phyloP scores from a whole-genome alignment of 1,139 yeast species.

The Spencermartinsiella ligniputridi region DNA sequence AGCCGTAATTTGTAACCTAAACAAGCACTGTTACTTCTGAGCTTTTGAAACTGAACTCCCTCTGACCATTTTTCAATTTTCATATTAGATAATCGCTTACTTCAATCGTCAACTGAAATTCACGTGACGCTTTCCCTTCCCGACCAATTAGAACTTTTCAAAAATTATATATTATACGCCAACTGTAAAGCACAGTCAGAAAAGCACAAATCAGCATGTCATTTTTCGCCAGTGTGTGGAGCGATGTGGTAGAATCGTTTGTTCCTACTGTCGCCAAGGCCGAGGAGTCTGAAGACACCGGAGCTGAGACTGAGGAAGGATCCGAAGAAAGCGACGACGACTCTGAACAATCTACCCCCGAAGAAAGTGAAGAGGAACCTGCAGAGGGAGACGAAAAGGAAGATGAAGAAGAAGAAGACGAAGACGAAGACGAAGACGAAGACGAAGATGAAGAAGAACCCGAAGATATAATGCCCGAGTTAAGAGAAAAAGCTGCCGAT shows the following conservation, averaged over 20 bases:
- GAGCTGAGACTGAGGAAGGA: slow-evolving; percentile 1
- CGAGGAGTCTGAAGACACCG: slow-evolving; percentile 38
- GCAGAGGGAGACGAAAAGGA: slow-evolving; percentile 38
- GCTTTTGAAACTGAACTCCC: too few species aligned
- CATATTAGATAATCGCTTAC: too few species aligned
- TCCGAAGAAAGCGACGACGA: slow-evolving; percentile 3
- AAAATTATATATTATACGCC: too few species aligned
- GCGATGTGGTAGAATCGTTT: slow-evolving; percentile 75
- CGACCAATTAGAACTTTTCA: too few species aligned
- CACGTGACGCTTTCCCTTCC: too few species aligned
- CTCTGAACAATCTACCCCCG: slow-evolving; percentile 2
- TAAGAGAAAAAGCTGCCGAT: slow-evolving; percentile 42
- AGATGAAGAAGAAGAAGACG: slow-evolving; percentile 40
- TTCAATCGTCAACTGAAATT: too few species aligned
- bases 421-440: slow-evolving; percentile 43
- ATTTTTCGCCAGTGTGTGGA: slow-evolving; percentile 48
- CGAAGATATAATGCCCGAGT: slow-evolving; percentile 31
- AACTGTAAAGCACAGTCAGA: not conserved
- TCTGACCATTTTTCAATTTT: too few species aligned
- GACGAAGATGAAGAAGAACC: slow-evolving; percentile 51
- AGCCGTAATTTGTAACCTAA: too few species aligned
- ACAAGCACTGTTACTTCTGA: too few species aligned
- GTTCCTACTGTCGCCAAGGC: slow-evolving; percentile 82
- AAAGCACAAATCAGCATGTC: slow-evolving; percentile 37
- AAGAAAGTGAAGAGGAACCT: slow-evolving; percentile 23